phyloP scores from a whole-genome alignment of 257 asterid species.

The Gentiana dahurica region DNA sequence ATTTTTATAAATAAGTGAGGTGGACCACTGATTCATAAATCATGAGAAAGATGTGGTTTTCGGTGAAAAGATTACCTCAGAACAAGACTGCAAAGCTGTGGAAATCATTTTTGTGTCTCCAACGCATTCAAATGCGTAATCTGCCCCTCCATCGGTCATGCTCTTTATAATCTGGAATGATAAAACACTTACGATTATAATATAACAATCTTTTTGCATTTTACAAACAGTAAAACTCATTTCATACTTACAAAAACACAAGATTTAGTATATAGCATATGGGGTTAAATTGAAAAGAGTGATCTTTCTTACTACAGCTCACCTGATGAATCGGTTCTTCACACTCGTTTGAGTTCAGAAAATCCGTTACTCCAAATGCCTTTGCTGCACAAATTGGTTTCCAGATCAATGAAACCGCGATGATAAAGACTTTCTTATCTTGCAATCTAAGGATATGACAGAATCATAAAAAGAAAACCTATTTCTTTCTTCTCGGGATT shows the following conservation, averaged over 20 bases:
- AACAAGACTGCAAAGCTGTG: conserved; percentile 84
- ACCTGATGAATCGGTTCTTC: conserved; percentile 92
- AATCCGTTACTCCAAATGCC: conserved; percentile 84
- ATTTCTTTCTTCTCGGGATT: conserved; percentile 52
- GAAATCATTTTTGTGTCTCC: conserved; percentile 75
- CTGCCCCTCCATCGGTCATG: conserved; percentile 86
- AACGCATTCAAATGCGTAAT: conserved; percentile 86
- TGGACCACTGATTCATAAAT: neutral
- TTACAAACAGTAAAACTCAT: neutral
- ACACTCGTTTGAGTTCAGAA: conserved; percentile 61
- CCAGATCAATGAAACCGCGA: conserved; percentile 6
- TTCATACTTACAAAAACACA: neutral
- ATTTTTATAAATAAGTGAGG: no score
- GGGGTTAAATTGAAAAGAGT: neutral
- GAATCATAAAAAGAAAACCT: conserved; percentile 27
- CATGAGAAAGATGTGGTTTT: neutral
- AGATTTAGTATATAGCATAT: neutral
- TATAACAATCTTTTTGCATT: neutral
- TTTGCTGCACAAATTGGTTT: conserved; percentile 40
- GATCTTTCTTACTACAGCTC: conserved; percentile 1
- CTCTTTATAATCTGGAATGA: conserved; percentile 57
- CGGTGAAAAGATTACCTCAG: conserved; percentile 38
- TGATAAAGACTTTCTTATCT: neutral
- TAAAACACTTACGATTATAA: no score
- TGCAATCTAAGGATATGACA: conserved; percentile 2